phyloP scores from a whole-genome alignment of 306 rosid species.

The Medicago lupulina region DNA sequence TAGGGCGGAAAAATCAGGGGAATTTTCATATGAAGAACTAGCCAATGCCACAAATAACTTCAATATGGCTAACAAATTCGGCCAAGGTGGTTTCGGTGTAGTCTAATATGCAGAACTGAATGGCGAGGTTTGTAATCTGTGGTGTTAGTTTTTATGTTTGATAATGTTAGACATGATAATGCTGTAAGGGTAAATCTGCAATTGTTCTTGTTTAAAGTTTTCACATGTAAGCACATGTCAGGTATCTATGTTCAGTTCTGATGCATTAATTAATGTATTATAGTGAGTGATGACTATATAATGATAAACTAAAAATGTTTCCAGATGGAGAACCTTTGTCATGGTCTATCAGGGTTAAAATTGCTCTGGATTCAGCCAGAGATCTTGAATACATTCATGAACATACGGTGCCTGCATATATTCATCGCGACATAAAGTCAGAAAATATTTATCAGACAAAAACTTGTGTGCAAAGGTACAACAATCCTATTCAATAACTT shows the following conservation, averaged over 20 bases:
- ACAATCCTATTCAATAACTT: not conserved
- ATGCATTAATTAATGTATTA: not conserved
- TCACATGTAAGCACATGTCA: not conserved
- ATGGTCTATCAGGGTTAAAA: conserved; percentile 82
- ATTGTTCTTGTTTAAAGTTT: not conserved
- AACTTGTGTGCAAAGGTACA: conserved; percentile 70
- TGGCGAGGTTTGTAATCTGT: conserved; percentile 60
- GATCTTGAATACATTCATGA: conserved; percentile 94
- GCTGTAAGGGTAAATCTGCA: not conserved
- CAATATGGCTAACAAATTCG: conserved; percentile 72
- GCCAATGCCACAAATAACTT: conserved; percentile 82
- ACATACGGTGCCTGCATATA: conserved; percentile 82
- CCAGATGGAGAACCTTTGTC: conserved; percentile 73
- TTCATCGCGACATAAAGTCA: conserved; percentile 93
- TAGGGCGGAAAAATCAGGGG: conserved; percentile 63
- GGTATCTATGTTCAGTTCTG: not conserved
- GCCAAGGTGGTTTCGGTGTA: conserved; percentile 92
- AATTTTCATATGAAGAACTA: conserved; percentile 81
- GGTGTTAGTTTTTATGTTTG: not conserved
- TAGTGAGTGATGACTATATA: not conserved
- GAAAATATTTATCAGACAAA: conserved; percentile 82
- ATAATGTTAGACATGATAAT: not conserved
- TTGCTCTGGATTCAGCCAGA: conserved; percentile 92
- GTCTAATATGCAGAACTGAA: conserved; percentile 89
- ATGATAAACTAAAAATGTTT: not conserved